Conservation (phyloP, 169 alveolate genomes). For the Babesia bovis region DNA sequence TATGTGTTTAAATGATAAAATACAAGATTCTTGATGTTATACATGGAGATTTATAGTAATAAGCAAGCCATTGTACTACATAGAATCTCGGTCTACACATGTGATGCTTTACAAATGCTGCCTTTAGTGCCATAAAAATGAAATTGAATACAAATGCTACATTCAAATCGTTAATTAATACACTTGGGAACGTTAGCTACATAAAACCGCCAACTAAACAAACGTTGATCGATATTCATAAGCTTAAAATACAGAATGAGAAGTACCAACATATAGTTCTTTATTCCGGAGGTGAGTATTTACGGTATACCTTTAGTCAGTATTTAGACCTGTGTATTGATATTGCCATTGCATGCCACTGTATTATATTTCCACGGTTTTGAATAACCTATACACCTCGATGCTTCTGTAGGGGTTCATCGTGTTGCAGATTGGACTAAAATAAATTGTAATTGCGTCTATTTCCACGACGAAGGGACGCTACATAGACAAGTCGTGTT, state of each 20-base stretch:
- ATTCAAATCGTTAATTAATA: conserved; percentile 4
- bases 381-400: background rate
- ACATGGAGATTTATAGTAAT: conserved; percentile 4
- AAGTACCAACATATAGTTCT: background rate
- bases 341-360: background rate
- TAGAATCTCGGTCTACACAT: background rate
- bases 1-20: background rate
- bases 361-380: background rate
- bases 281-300: conserved; percentile 26
- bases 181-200: background rate
- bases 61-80: background rate
- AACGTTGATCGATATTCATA: background rate
- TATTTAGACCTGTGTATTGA: background rate
- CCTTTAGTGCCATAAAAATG: background rate
- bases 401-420: background rate
- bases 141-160: conserved; percentile 13
- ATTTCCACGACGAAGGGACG: conserved; percentile 24
- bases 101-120: background rate
- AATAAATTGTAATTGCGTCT: conserved; percentile 7
- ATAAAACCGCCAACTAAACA: background rate
- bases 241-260: background rate
- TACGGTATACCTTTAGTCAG: background rate
- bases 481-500: conserved; percentile 8
- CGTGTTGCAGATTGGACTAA: conserved; percentile 24
- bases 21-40: background rate